Base-by-base conservation (phyloP, 352 stramenopile genomes). In the Phytophthora constricta region DNA sequence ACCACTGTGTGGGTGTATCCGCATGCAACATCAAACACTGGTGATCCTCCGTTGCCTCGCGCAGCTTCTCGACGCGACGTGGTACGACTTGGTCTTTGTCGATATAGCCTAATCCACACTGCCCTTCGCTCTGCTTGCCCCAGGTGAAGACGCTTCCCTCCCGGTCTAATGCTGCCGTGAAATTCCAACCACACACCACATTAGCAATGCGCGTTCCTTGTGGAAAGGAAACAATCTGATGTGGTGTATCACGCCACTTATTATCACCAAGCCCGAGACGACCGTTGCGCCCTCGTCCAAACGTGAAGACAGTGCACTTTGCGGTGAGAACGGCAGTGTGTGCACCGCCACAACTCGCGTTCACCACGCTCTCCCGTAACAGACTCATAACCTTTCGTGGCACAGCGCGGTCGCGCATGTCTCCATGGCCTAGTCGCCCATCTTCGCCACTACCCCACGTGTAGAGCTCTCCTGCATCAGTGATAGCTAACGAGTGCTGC, bases 1-100 rank as follows among this genome's bases (percentile, higher is more conserved):
- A 90, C 90, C 16, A 97, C 50, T 0, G 88, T 97, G 72, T 98
- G 92, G 10, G 86, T 97, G 65, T 96, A 93, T 17, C 90, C 90
- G 45, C 84, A 95, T 8, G 85, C 84, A 27, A 97, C 66, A 46
- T 93, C 82, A 3, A 93, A 58, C n/a, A 89, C 71, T 17, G 62
- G 27, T 19, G 66, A 66, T 0, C 61, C 66, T 25, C n/a, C 33
- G 66, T 59, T 23, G 62, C 53, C 2, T 72, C 80, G 5, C 57
- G 51, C 1, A 91, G 70, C 27, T 78, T 82, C 19, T 91, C 80
- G 14, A 92, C 70, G 16, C 65, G 63, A 11, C 72, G 70, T n/a
- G 86, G 86, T 20, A 87, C 70, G n/a, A 87, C 56, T 62, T 95
- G 85, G 53, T 95, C 87, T 34, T 91, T 88, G 53, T 95, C 87